Evolutionary conservation across 371 early-diverging fungal species (phyloP), one percentile per base, ranked within the genome.

Genomic region (Mucor indicus): DNA sequence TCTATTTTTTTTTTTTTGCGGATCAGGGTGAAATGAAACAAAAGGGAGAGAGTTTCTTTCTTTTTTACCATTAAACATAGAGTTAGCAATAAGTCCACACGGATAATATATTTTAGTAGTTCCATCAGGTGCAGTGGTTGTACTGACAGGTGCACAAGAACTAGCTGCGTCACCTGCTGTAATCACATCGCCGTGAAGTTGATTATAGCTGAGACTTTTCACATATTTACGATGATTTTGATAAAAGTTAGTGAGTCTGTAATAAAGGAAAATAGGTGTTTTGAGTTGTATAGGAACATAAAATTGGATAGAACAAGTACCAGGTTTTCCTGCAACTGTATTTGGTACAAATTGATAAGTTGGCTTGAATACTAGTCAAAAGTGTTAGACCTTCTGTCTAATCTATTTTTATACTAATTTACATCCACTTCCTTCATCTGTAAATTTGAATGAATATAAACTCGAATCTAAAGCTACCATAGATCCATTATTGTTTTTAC

Each of bases 171-270:
- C 72, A 1, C 43, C n/a, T 1, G 39, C 31, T 4, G 60, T 54
- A 22, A 76, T 56, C 7, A 44, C 57, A 38, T 81, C 76, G 21
- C 95, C 95, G 47, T 74, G 64, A 11, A 95, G 73, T 62, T 96
- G 96, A 38, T 78, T 76, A 41, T 78, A 65, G 57, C 82, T 85
- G 41, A 89, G 83, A 52, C 88, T 88, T 66, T 91, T 91, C 20
- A 92, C 89, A 50, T 95, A 96, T 57, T 84, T 80, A 29, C 96
- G 81, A 60, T 95, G 90, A 65, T 94, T 95, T 65, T 98, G 98
- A 69, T 91, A 95, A 63, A 96, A 96, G 66, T 93, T 90, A 32
- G 92, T 89, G 37, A 98, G 71, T 38, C 84, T 69, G 60, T 92
- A 92, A 66, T 93, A 95, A 36, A 93, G 58, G 54, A 80, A 91